Percentiles rank a stretch among this genome's conserved stretches.
phyloP scores from a whole-genome alignment of 1,139 yeast genomes.

The Geotrichum restrictum region DNA sequence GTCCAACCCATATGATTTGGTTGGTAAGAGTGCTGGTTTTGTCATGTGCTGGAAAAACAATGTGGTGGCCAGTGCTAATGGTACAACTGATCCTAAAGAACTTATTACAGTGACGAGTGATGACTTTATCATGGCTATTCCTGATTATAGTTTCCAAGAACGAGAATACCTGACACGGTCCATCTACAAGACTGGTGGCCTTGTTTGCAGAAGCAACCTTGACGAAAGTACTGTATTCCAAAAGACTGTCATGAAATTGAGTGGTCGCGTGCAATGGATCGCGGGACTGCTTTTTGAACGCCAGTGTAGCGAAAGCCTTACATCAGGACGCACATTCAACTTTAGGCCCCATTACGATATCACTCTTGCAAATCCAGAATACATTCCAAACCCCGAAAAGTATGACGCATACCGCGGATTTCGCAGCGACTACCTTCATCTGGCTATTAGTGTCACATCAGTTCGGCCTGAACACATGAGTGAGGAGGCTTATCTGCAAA shows the following conservation, averaged over 20 bases:
- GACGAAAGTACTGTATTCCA: conserved; percentile 32
- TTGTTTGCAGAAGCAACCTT: conserved; percentile 27
- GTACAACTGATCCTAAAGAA: conserved; percentile 56
- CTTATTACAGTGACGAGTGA: conserved; percentile 63
- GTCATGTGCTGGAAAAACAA: conserved; percentile 71
- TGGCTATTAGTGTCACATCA: conserved; percentile 69
- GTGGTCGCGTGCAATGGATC: conserved; percentile 49
- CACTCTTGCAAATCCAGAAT: conserved; percentile 59
- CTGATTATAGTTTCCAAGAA: conserved; percentile 41
- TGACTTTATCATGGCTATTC: conserved; percentile 65
- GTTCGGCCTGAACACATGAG: conserved; percentile 31
- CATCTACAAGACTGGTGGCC: conserved; percentile 26
- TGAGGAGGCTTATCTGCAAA: conserved; percentile 27
- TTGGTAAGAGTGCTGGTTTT: conserved; percentile 73
- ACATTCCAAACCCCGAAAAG: conserved; percentile 43
- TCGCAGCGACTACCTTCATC: conserved; percentile 72
- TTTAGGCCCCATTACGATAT: conserved; percentile 72
- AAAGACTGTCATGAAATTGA: conserved; percentile 53
- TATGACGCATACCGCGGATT: conserved; percentile 79
- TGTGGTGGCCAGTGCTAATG: conserved; percentile 59
- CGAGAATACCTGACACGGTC: conserved; percentile 32
- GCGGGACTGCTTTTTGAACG: conserved; percentile 50
- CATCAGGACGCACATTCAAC: conserved; percentile 45
- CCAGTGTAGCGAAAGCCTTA: conserved; percentile 30
- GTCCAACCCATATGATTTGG: conserved; percentile 66